Evolutionary conservation across 2,329 filamentous ascomycete species (phyloP), one percentile per base, ranked within the genome.

Genomic region (Exophiala sideris): DNA sequence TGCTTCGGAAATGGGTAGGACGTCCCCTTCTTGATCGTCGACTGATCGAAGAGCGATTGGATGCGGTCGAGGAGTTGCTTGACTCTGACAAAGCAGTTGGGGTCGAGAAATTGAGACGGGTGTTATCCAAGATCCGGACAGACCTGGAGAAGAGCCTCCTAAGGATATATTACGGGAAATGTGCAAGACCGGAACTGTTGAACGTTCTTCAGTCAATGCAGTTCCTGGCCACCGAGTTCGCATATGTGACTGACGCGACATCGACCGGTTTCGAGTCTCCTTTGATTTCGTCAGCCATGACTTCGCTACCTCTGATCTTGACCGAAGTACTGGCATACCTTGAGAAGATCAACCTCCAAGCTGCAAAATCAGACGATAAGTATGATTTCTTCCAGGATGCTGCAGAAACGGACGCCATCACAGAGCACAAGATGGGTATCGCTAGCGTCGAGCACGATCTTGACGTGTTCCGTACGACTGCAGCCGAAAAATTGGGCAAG

Each of bases 111-210:
- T 72, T 97, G 1, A 87, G 85, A 59, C 79, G 76, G 16, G 74
- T 97, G 8, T 78, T 99, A 1, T 76, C 79, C 21, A 86, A 80
- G 55, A 85, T 87, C 57, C 89, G 81, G 67, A 84, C 82, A 5
- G 94, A 99, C 67, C 82, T 99, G 5, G 94, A 99, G 71, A 91
- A 94, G 63, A 94, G 89, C 57, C 77, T 99, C 42, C 91, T 97
- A 65, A 84, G 94, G 41, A 95, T 99, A 55, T 99, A 97, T 75
- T 99, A 99, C 71, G 91, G 91, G 46, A 96, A 95, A 67, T 97
- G 91, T 70, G 88, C 89, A 1, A 85, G 94, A 0, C 87, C 91
- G 0, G 94, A 99, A 70, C 82, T 99, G 3, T 78, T 97, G 2
- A 83, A 82, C 0, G 86, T 95, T 3, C 77, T 99, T 1, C 91